phyloP scores from a whole-genome alignment of 1,284 basidiomycete species.

The Moesziomyces sp. region DNA sequence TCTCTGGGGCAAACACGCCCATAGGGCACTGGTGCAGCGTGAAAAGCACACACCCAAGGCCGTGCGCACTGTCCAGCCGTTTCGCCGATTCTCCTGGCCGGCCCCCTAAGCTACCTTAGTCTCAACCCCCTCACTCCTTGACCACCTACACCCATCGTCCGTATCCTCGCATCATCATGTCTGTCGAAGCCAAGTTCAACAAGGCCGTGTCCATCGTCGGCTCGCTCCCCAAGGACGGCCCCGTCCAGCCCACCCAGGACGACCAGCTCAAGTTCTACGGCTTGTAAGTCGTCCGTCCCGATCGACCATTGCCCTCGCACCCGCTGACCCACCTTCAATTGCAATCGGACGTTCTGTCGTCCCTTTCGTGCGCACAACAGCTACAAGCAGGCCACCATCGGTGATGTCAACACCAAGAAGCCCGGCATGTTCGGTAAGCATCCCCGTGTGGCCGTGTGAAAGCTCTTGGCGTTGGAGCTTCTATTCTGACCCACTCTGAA shows the following conservation, averaged over 20 bases:
- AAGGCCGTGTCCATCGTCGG: conserved; percentile 56
- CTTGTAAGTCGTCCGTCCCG: conserved; percentile 34
- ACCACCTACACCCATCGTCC: neutral
- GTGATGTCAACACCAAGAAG: conserved; percentile 64
- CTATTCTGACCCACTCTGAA: neutral
- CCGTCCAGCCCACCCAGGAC: conserved; percentile 61
- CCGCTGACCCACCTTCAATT: neutral
- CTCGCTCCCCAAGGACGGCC: conserved; percentile 56
- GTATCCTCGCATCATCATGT: conserved; percentile 21
- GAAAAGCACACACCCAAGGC: conserved; percentile 2
- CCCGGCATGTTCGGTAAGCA: conserved; percentile 65
- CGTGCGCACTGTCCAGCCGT: conserved; percentile 18
- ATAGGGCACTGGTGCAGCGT: neutral
- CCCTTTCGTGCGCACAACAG: conserved; percentile 12
- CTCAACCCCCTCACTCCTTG: neutral
- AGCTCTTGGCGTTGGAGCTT: neutral
- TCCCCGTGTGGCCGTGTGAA: neutral
- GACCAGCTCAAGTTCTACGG: conserved; percentile 66
- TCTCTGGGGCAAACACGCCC: neutral
- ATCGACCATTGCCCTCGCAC: neutral
- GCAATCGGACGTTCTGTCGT: too few relatives aligned
- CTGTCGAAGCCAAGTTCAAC: conserved; percentile 58
- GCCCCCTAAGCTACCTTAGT: too few relatives aligned
- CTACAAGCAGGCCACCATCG: conserved; percentile 67
- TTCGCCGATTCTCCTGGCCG: neutral